Base-by-base conservation (phyloP, 768 basidiomycete genomes). In the Tephrocybe rancida region DNA sequence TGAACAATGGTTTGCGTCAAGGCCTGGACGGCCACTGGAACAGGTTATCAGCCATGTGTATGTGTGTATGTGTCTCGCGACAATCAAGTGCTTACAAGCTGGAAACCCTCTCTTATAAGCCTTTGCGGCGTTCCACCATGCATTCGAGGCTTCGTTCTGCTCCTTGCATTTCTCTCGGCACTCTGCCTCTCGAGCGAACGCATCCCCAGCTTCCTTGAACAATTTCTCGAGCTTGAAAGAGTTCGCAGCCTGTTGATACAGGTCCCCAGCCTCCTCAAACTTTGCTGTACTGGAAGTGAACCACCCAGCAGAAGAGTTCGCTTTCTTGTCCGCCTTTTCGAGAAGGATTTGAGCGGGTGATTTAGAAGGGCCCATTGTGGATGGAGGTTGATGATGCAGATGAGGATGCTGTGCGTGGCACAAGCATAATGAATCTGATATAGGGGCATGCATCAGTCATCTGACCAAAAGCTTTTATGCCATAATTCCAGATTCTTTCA, bases 101-200 rank as follows among this genome's bases (percentile, higher is more conserved):
- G 80, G 95, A 68, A 81, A 85, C 22, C 86, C 88, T 71, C 90
- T 82, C 78, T 98, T 99, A 79, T 91, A 99, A 10, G 90, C 86
- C 74, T 98, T 98, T 29, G 92, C 87, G 11, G 97, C 95, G 67
- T 96, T 97, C 92, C 96, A 98, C 88, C 90, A 98, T 8, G 95
- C 95, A 67, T 95, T 96, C 19, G 95, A 90, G n/a, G 96, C 95
- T 61, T 98, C 97, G 60, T 94, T 94, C 43, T 68, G 71, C 72
- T 98, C 96, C 43, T 90, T 88, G 63, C 85, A 88, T 55, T 87
- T 85, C 72, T 95, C 87, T 61, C 95, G 83, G 69, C 95, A 97
- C 63, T 98, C 95, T 1, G 96, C 97, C 66, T 98, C 97, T 59
- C 89, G 83, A 37, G 93, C 84, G 66, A 95, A 96, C 13, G 91